A percentile compares a stretch with the other conserved stretches of the same genome.
Conservation (phyloP, 306 rosid genomes). For the Casuarina cunninghamiana region DNA sequence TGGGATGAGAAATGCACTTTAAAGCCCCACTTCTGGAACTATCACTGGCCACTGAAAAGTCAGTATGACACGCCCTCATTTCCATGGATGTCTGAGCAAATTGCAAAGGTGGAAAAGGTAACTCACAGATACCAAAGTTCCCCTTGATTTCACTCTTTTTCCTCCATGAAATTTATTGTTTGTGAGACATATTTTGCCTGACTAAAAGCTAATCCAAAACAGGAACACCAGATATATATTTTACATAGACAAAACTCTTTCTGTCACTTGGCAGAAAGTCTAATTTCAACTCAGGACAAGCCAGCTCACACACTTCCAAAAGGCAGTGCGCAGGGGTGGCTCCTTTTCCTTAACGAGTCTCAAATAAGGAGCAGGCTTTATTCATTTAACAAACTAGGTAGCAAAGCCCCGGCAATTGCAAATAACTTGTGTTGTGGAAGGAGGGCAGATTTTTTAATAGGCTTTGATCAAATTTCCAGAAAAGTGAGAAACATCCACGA, state of each 20-base stretch:
- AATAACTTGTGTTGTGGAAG: neutral
- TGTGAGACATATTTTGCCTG: neutral
- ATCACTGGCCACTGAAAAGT: neutral
- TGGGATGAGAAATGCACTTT: neutral
- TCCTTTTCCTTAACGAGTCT: neutral
- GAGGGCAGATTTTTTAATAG: neutral
- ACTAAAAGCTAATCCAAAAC: neutral
- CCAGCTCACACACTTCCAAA: neutral
- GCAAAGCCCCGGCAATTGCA: neutral
- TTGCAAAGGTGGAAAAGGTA: conserved; percentile 1
- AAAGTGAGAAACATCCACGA: too few relatives aligned
- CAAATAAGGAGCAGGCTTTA: neutral
- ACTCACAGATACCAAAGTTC: neutral
- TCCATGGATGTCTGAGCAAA: neutral
- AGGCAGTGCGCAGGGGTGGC: neutral
- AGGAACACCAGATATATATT: neutral
- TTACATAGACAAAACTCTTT: neutral
- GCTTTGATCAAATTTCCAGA: neutral
- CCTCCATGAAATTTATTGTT: neutral
- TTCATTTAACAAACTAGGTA: neutral
- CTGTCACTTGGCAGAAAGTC: neutral
- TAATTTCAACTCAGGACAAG: neutral
- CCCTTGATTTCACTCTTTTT: neutral
- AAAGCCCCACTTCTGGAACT: neutral
- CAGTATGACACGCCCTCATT: neutral